Conservation (phyloP, 108 stramenopile genomes). For the Skeletonema tropicum region DNA sequence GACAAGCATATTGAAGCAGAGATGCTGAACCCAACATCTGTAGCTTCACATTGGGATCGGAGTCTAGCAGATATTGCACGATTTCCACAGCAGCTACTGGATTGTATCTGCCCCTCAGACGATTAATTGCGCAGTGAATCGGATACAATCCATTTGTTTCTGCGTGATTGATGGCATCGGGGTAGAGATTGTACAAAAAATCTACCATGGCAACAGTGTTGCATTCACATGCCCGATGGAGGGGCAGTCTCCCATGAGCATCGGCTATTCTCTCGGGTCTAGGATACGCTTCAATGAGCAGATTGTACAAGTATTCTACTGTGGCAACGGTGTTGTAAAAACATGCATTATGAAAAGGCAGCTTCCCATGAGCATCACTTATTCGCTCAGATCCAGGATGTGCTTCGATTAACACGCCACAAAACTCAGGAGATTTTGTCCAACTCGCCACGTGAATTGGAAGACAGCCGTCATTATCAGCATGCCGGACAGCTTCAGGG, state of each 20-base stretch:
- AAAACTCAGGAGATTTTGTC: background rate
- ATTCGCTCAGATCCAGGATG: slow-evolving; percentile 9
- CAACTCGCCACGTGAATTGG: background rate
- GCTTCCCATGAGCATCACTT: background rate
- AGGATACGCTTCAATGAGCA: too few species aligned
- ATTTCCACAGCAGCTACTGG: too few species aligned
- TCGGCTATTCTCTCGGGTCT: too few species aligned
- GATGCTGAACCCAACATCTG: too few species aligned
- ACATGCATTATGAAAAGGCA: too few species aligned
- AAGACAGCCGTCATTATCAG: background rate
- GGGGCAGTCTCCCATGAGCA: too few species aligned
- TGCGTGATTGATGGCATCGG: background rate
- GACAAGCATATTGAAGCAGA: too few species aligned
- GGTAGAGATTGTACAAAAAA: background rate
- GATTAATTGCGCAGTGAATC: background rate
- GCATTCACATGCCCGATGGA: too few species aligned
- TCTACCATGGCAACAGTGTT: background rate
- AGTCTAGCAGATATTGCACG: too few species aligned
- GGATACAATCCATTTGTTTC: background rate
- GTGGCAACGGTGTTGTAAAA: background rate
- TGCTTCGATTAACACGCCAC: background rate
- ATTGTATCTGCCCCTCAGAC: too few species aligned
- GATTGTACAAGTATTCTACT: slow-evolving; percentile 5
- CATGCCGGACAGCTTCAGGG: background rate
- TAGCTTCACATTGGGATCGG: too few species aligned